Conservation (phyloP, 805 yeast genomes). For the Scheffersomyces coipomensis region DNA sequence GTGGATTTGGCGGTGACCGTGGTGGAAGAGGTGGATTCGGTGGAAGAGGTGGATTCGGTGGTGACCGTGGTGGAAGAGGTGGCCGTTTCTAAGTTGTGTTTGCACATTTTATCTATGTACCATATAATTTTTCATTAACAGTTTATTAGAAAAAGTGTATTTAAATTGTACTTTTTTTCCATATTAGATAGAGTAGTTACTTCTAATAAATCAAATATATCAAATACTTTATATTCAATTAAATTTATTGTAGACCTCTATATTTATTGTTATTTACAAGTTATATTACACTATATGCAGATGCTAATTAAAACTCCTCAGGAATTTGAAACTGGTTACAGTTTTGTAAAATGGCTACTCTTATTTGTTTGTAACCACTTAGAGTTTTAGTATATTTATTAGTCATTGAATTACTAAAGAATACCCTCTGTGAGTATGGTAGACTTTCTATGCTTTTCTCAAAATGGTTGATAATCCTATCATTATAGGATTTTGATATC, state of each 20-base stretch:
- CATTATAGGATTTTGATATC: conserved; percentile 16
- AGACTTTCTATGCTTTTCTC: conserved; percentile 33
- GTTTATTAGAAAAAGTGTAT: neutral
- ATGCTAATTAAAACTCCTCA: conserved; percentile 16
- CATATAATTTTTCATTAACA: neutral
- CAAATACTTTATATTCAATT: no score
- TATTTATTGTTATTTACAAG: no score
- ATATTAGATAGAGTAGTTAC: conserved; percentile 1
- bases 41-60: conserved; percentile 20
- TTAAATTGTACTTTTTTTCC: neutral
- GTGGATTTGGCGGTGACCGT: conserved; percentile 30
- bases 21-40: conserved; percentile 42
- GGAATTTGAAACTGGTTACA: conserved; percentile 32
- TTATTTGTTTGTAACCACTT: conserved; percentile 53
- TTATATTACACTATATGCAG: no score
- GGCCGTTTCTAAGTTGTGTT: conserved; percentile 19
- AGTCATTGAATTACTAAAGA: conserved; percentile 52
- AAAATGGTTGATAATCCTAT: conserved; percentile 23
- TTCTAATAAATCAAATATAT: no score
- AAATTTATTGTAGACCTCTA: no score
- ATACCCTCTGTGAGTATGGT: conserved; percentile 35
- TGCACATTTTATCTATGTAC: neutral
- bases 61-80: conserved; percentile 31
- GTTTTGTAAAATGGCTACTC: conserved; percentile 49
- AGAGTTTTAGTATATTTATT: conserved; percentile 32